Evolutionary conservation across 164 flowering plant genomes (phyloP), one percentile per base, ranked within the genome.

Genomic region (Tetrastigma voinierianum): DNA sequence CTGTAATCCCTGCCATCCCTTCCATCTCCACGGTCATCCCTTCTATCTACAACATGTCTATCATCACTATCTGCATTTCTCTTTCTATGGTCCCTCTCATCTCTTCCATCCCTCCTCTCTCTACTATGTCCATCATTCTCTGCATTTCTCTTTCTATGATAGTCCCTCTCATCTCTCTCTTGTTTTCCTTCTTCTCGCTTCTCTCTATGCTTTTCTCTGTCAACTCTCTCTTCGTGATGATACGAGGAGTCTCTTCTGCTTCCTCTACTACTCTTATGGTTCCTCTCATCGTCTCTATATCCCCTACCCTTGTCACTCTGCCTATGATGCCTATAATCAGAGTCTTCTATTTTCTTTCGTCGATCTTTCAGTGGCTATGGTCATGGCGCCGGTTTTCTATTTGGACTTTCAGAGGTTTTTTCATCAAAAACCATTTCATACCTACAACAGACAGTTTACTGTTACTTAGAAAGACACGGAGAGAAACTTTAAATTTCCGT

Each of bases 381-480:
- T 67, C 77, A 32, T 66, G 66, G 45, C 57, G 74, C 59, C 69
- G 74, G 73, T 74, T 83, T 46, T 61, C 76, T 16, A 20, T 52
- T 67, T 19, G 85, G 78, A 68, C 83, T 80, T 63, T 60, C 75
- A 0, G 65, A 65, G 65, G 73, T 48, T 52, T 87, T 90, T 57
- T 69, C 96, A 68, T 88, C 96, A 76, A 95, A 91, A 11, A 91
- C 90, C 97, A 95, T 90, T 2, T 91, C 96, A 70, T 87, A 95
- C 68, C 97, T 93, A 59, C 68, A 76, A 61, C 14, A 72, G 8
- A 64, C 12, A 21, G 51, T 61, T 23, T n/a, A 60, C 0, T 11
- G 40, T 21, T 9, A 52, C 45, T 74, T 25, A 57, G 61, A 53
- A 54, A 57, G 53, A 62, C 62, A n/a, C 19, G 52, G 65, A 46